phyloP scores from a whole-genome alignment of 1,139 yeast species.

The Pichia sp. region DNA sequence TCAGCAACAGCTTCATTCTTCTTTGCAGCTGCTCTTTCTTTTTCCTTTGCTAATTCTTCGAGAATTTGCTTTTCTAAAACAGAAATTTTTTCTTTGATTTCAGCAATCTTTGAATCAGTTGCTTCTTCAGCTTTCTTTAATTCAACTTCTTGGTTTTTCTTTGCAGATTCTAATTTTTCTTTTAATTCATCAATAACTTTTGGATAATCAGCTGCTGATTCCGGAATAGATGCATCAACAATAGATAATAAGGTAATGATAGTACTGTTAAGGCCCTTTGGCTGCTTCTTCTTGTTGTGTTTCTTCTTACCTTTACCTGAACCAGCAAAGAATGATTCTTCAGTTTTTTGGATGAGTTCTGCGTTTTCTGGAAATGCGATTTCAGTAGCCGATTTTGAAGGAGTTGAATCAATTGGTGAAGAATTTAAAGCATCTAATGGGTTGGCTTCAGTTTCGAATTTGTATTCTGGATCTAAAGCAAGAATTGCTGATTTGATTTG shows the following conservation, averaged over 20 bases:
- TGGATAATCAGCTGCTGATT: constrained; percentile 66
- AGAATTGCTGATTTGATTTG: constrained; percentile 6
- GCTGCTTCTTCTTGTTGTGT: constrained; percentile 27
- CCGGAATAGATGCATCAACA: constrained; percentile 75
- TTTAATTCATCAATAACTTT: constrained; percentile 61
- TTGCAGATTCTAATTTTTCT: constrained; percentile 64
- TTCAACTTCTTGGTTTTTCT: constrained; percentile 72
- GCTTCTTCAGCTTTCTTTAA: constrained; percentile 64
- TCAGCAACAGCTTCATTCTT: constrained; percentile 17
- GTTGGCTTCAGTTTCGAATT: constrained; percentile 7
- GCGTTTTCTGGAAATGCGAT: constrained; percentile 58
- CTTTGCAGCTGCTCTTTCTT: constrained; percentile 18
- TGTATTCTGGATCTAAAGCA: constrained; percentile 7
- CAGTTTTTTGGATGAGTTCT: constrained; percentile 60
- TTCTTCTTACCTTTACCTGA: constrained; percentile 41
- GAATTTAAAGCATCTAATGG: constrained; percentile 3
- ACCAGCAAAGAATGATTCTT: constrained; percentile 38
- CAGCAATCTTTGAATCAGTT: constrained; percentile 49
- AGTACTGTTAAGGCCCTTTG: constrained; percentile 71
- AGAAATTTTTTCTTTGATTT: constrained; percentile 42
- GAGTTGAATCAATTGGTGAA: constrained; percentile 25
- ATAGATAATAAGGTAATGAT: constrained; percentile 73
- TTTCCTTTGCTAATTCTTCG: constrained; percentile 26
- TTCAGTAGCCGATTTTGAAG: constrained; percentile 36
- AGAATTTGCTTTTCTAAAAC: constrained; percentile 27